Evolutionary conservation across 108 stramenopile species (phyloP), one percentile per base, ranked within the genome.

Genomic region (Pseudonitzschia multiseries): DNA sequence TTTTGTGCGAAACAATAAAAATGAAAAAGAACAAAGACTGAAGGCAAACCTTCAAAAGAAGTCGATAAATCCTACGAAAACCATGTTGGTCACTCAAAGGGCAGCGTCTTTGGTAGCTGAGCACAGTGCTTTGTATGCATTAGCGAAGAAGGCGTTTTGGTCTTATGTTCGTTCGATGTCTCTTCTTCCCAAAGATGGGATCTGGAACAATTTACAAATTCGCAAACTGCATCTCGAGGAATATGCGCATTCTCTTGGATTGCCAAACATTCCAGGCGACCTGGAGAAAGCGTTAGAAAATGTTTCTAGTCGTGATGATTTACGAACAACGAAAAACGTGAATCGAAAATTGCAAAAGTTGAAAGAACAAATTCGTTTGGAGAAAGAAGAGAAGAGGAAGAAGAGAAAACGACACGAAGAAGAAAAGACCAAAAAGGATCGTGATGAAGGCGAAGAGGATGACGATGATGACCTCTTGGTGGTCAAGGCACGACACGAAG

Each of bases 101-200:
- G 89, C 97, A 8, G 89, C 96, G 8, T 89, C 93, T 0, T 73
- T 97, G 65, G 89, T 97, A 27, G 97, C 96, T 4, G 70, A 92
- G 15, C 84, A 95, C 60, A 68, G 81, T 0, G 73, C 92, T 36
- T 70, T 93, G 66, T 83, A 89, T 57, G 57, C 81, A 29, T 29
- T 95, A 48, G 97, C 96, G 0, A 93, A 96, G 74, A 93, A 93
- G 51, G 96, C 98, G 15, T 99, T 98, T 68, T 82, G 83, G 63
- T 89, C 93, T 0, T 99, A 99, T 65, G 67, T 98, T 18, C 87
- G 98, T 9, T 92, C 89, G 26, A 77, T 99, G 36, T 74, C 86
- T 46, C 80, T 99, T 10, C 87, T 97, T 89, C 96, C 96, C 24
- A 86, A 94, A 74, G 88, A 94, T 71, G 76, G 85, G 17, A 81